A percentile compares a stretch with the other conserved stretches of the same genome.
Evolutionary conservation across 2,329 filamentous ascomycete genomes (phyloP).

Genomic region (Apiospora sp.): DNA sequence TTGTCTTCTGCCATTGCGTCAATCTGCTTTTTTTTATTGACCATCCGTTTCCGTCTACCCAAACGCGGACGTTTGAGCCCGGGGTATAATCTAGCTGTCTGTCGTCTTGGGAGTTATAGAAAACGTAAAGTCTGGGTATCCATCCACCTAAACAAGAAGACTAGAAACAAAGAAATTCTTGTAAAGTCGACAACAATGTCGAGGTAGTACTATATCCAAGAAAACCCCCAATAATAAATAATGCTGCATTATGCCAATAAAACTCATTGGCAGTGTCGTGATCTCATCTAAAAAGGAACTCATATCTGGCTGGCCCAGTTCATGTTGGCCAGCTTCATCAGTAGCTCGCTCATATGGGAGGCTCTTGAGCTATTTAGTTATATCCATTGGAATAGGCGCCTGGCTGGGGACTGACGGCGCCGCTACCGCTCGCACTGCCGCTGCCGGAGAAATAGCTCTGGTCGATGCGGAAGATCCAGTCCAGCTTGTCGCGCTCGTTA

Average conservation of each 20-base stretch:
- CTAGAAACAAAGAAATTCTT: conserved; percentile 20
- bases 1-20: not conserved
- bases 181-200: conserved; percentile 12
- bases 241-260: conserved; percentile 18
- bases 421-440: conserved; percentile 50
- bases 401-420: conserved; percentile 48
- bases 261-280: conserved; percentile 10
- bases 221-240: conserved; percentile 19
- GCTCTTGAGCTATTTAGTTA: not conserved
- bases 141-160: conserved; percentile 19
- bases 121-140: conserved; percentile 17
- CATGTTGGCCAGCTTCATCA: not conserved
- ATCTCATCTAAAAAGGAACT: conserved; percentile 9
- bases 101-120: conserved; percentile 3
- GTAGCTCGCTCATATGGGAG: not conserved
- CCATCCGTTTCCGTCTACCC: conserved; percentile 10
- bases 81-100: conserved; percentile 14
- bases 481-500: conserved; percentile 90
- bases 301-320: conserved; percentile 13
- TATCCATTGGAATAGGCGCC: conserved; percentile 33
- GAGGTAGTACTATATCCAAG: conserved; percentile 17
- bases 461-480: conserved; percentile 97
- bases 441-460: conserved; percentile 70
- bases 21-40: conserved; percentile 3
- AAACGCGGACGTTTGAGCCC: conserved; percentile 1